phyloP scores from a whole-genome alignment of 192 early-diverging fungal species.

The Coemansia sp. region DNA sequence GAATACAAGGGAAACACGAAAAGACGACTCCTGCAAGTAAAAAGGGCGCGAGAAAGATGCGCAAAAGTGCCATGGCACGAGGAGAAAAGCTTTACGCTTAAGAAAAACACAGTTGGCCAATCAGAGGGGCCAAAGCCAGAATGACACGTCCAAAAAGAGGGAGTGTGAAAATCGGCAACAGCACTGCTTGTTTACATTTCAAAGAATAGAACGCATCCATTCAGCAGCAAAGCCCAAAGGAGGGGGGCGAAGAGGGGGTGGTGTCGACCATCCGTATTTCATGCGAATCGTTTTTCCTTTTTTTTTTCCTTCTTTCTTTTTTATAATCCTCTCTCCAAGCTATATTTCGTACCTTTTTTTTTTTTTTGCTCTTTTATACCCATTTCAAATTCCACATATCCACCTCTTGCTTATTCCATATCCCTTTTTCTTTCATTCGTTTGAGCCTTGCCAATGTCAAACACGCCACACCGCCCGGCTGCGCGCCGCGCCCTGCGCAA shows the following conservation, averaged over 20 bases:
- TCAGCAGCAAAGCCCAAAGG: neutral
- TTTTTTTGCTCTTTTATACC: neutral
- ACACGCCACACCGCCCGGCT: conserved; percentile 37
- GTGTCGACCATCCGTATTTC: neutral
- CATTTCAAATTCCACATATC: neutral
- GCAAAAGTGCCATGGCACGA: neutral
- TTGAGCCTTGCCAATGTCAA: conserved; percentile 13
- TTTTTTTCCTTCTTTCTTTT: conserved; percentile 10
- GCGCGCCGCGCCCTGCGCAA: conserved; percentile 20
- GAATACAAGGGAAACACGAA: too few species aligned
- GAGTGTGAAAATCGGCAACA: neutral
- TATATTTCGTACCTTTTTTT: conserved; percentile 9
- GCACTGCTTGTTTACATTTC: too few species aligned
- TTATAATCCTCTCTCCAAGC: conserved; percentile 5
- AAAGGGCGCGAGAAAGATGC: neutral
- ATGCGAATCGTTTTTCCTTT: conserved; percentile 13
- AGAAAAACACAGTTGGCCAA: neutral
- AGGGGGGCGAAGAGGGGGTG: neutral
- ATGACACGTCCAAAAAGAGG: neutral
- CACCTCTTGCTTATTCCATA: conserved; percentile 13
- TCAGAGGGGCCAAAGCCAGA: neutral
- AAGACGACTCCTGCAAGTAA: too few species aligned
- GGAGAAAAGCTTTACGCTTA: conserved; percentile 13
- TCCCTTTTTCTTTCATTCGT: conserved; percentile 10
- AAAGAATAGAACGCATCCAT: neutral